Evolutionary conservation across 1,284 basidiomycete genomes (phyloP), one percentile per base, ranked within the genome.

Genomic region (Trichosporon ovoides): DNA sequence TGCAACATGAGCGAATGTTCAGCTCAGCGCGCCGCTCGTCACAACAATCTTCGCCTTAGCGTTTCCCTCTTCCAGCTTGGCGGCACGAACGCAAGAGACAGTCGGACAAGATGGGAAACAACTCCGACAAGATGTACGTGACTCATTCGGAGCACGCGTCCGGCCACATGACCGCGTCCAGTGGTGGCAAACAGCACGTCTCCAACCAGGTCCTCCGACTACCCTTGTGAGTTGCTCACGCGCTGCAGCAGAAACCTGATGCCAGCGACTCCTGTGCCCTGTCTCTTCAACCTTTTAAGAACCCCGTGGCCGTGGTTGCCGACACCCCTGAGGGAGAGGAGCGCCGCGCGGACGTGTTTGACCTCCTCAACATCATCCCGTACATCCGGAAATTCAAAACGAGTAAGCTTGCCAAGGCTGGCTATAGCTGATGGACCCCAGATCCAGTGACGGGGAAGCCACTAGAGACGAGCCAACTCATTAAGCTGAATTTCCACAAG

Each of bases 401-500:
- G n/a, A 95, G 91, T 88, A 69, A 66, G 85, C 82, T n/a, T 14
- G 19, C 38, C 37, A 9, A 4, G 10, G 11, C 2, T 0, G 7
- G 5, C 10, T 11, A 31, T 5, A 2, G 46, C 56, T 60, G 19
- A 56, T 37, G 5, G 3, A 14, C 13, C 1, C 82, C 82, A 52
- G 86, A 95, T 68, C 96, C 96, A 0, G 85, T 93, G 22, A 92
- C 93, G 0, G 89, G 93, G 61, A 86, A 88, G 60, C 83, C 87
- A 6, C 80, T 97, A 28, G 78, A 82, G 0, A 87, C 91, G 0
- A 82, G 84, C 3, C 87, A 94, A 61, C 83, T 99, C 49, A 87
- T 97, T 64, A 86, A 86, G 56, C 83, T 99, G 52, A 86, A 96
- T 73, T 98, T 98, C 70, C 86, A 86, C 52, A 78, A 79, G 63